These are phyloP conservation scores for Asterionellopsis glacialis DNA, from an alignment of 108 stramenopile genomes.

Conservation along the genomic window DNA sequence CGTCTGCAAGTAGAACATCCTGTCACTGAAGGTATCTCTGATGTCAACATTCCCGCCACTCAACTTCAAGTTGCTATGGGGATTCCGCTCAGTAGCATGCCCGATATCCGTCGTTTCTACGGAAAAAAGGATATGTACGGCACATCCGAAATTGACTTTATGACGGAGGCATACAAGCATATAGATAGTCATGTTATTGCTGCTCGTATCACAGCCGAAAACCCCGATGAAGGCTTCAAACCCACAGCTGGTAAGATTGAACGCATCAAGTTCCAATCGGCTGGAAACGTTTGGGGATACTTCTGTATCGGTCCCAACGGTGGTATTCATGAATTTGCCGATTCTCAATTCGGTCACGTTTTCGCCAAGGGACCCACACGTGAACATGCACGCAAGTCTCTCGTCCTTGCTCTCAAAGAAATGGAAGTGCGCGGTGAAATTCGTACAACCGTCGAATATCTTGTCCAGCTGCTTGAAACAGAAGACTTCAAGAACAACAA, in stretches of 20 bases:
- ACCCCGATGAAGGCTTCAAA: constrained; percentile 99
- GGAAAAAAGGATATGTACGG: constrained; percentile 74
- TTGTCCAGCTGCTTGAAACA: constrained; percentile 94
- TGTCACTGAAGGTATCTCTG: constrained; percentile 91
- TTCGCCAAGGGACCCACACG: constrained; percentile 95
- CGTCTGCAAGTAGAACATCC: constrained; percentile 98
- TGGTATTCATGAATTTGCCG: constrained; percentile 97
- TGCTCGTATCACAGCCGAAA: constrained; percentile 98
- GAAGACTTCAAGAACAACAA: constrained; percentile 94
- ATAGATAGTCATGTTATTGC: constrained; percentile 92
- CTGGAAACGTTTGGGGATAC: constrained; percentile 96
- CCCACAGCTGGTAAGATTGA: constrained; percentile 95
- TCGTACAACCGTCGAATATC: constrained; percentile 97
- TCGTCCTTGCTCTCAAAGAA: constrained; percentile 95
- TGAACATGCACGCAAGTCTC: constrained; percentile 91
- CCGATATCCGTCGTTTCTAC: constrained; percentile 84
- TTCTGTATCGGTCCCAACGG: constrained; percentile 97
- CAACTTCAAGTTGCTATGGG: constrained; percentile 98
- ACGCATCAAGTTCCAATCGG: constrained; percentile 98
- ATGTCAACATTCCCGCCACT: constrained; percentile 88
- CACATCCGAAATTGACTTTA: constrained; percentile 87
- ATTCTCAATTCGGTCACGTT: constrained; percentile 98
- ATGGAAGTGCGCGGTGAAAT: constrained; percentile 98
- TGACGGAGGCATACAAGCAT: constrained; percentile 78
- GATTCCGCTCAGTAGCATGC: constrained; percentile 92